These are phyloP conservation scores for Straminergon stramineum DNA, from an alignment of 225 moss, liverwort and hornwort genomes.

Conservation along the genomic window DNA sequence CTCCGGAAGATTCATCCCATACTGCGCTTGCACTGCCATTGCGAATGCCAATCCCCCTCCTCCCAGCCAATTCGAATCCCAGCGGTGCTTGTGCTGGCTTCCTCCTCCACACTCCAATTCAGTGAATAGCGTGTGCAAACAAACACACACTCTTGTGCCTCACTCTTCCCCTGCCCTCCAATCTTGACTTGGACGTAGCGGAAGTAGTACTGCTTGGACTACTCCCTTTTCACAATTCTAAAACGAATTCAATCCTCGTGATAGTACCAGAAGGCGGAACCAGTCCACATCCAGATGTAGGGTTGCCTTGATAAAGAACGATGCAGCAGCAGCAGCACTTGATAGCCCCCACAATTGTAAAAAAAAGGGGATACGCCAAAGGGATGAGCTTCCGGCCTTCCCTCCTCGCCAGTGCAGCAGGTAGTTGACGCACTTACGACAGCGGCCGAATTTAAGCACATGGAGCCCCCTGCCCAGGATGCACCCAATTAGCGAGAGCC, in stretches of 20 bases:
- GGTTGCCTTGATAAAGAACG: not conserved
- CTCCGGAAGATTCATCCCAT: constrained; percentile 34
- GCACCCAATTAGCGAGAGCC: not conserved
- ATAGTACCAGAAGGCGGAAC: not conserved
- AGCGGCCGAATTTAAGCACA: not conserved
- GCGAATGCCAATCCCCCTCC: not conserved
- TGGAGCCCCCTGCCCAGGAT: not conserved
- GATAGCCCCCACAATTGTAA: not conserved
- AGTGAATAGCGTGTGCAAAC: not conserved
- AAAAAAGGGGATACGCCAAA: not conserved
- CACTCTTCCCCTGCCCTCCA: not conserved
- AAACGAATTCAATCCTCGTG: not conserved
- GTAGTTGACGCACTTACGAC: constrained; percentile 9
- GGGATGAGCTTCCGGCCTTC: not conserved
- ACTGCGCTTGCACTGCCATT: constrained; percentile 84
- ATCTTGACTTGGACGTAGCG: not conserved
- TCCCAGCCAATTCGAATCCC: not conserved
- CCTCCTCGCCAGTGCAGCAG: not conserved
- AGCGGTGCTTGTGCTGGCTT: not conserved
- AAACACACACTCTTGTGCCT: not conserved
- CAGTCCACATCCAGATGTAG: not conserved
- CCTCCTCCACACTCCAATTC: not conserved
- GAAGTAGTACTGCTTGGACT: not conserved
- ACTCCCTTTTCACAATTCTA: not conserved
- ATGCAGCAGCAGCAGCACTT: not conserved